Base-by-base conservation (phyloP, 495 filamentous ascomycete genomes). In the Monascus purpureus region DNA sequence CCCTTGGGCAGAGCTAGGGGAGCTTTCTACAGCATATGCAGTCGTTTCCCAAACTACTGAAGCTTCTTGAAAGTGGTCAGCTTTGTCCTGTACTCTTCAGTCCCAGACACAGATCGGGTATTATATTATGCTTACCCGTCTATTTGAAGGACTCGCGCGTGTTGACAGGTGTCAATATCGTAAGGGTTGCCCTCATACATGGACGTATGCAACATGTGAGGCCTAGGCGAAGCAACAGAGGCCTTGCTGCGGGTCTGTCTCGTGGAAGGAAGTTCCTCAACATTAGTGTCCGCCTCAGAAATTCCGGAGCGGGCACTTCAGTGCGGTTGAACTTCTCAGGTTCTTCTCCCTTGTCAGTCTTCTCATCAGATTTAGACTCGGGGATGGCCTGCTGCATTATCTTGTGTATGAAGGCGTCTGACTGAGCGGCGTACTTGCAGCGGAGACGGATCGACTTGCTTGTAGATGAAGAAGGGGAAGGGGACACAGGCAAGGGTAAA, bases 391-490 rank as follows among this genome's bases (percentile, higher is more conserved):
- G 46, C 24, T 57, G 47, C 43, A 50, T 41, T 40, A 63, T 53
- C 40, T 57, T 60, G 37, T 55, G 59, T 50, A 63, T 60, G 39
- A 65, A 65, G 2, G 57, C 59, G 6, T 58, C 55, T 1, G 61
- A 65, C 45, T 63, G 47, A 24, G 73, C 70, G 15, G 83, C 75
- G 47, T 73, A 92, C 62, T 78, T 80, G 69, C 83, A 90, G 32
- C 63, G 63, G 33, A 55, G 55, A 6, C 83, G 68, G 39, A 92
- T 80, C 11, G 44, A 26, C 83, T 49, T 84, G 88, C 42, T 71
- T 73, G 55, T 80, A 82, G 57, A 90, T 82, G 23, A 92, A 50
- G 57, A 80, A 78, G 8, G 82, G 82, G 50, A 84, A 82, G 0
- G 83, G 83, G 27, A 84, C 61, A 48, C 82, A 87, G 13, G 62